These are phyloP conservation scores for Fragilariopsis cylindrus DNA, from an alignment of 108 stramenopile species.

Conservation along the genomic window DNA sequence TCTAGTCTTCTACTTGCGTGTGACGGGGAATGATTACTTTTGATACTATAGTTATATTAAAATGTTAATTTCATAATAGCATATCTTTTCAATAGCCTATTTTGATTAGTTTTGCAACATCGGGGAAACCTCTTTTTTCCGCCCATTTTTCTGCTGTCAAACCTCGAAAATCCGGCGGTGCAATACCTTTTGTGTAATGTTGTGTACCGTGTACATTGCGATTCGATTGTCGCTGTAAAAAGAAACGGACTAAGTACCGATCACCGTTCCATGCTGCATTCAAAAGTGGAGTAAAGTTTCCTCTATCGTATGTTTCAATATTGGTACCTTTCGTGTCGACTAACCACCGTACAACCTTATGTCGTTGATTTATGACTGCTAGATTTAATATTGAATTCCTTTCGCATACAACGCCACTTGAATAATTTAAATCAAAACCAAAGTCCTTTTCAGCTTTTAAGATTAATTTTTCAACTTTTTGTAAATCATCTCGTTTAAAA, in stretches of 20 bases:
- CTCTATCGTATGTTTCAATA: slow-evolving; percentile 76
- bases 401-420: slow-evolving; percentile 75
- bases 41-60: neutral
- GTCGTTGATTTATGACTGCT: slow-evolving; percentile 69
- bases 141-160: slow-evolving; percentile 83
- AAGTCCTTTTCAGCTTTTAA: slow-evolving; percentile 57
- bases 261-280: slow-evolving; percentile 83
- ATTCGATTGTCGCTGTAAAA: slow-evolving; percentile 60
- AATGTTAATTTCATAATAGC: neutral
- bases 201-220: slow-evolving; percentile 58
- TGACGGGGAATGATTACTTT: neutral
- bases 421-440: slow-evolving; percentile 71
- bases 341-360: slow-evolving; percentile 78
- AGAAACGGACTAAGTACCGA: slow-evolving; percentile 61
- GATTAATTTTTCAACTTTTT: slow-evolving; percentile 69
- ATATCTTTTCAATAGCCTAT: slow-evolving; percentile 48
- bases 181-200: slow-evolving; percentile 68
- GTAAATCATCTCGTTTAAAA: slow-evolving; percentile 65
- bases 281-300: slow-evolving; percentile 79
- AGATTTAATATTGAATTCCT: slow-evolving; percentile 80
- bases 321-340: slow-evolving; percentile 67
- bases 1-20: neutral
- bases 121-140: slow-evolving; percentile 52
- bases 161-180: slow-evolving; percentile 70
- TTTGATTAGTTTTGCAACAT: slow-evolving; percentile 71